Percentiles rank a stretch among this genome's conserved stretches.
Conservation (phyloP, 371 early-diverging fungal species). For the Quaeritorhiza haematococci region DNA sequence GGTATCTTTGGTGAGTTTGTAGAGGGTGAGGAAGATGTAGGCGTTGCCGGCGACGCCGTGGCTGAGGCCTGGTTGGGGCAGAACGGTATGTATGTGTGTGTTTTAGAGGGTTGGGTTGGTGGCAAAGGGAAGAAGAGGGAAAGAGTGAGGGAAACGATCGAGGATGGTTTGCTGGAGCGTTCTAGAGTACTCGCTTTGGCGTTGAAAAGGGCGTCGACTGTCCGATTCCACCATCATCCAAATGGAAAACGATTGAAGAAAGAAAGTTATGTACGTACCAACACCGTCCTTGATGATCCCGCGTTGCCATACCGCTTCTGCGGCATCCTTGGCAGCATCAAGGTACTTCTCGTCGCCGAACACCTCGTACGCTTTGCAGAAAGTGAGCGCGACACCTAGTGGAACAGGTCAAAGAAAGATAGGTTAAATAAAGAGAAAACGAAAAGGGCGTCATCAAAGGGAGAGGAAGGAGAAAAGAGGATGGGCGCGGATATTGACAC, state of each 20-base stretch:
- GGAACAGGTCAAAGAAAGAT: too few species aligned
- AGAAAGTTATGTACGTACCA: conserved; percentile 1
- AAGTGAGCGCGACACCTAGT: conserved; percentile 5
- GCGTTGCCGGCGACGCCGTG: conserved; percentile 25
- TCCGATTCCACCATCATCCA: too few species aligned
- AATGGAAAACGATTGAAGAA: too few species aligned
- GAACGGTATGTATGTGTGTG: too few species aligned
- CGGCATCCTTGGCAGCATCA: conserved; percentile 7
- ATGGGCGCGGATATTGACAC: too few species aligned
- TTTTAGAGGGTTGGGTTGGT: neutral
- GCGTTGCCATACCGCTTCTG: conserved; percentile 16
- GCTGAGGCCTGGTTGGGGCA: conserved; percentile 18
- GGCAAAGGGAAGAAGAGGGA: neutral
- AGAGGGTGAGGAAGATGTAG: conserved; percentile 13
- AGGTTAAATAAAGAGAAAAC: too few species aligned
- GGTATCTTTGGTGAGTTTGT: conserved; percentile 7
- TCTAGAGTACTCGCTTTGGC: neutral
- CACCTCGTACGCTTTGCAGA: conserved; percentile 8
- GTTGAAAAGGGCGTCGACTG: too few species aligned
- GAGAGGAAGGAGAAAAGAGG: too few species aligned
- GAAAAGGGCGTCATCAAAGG: too few species aligned
- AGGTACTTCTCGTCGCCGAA: conserved; percentile 1
- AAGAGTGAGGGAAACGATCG: neutral
- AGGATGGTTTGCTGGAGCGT: neutral
- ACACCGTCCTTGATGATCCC: conserved; percentile 16